Evolutionary conservation across 805 yeast species (phyloP).

Genomic region (Tetrapisispora iriomotensis): DNA sequence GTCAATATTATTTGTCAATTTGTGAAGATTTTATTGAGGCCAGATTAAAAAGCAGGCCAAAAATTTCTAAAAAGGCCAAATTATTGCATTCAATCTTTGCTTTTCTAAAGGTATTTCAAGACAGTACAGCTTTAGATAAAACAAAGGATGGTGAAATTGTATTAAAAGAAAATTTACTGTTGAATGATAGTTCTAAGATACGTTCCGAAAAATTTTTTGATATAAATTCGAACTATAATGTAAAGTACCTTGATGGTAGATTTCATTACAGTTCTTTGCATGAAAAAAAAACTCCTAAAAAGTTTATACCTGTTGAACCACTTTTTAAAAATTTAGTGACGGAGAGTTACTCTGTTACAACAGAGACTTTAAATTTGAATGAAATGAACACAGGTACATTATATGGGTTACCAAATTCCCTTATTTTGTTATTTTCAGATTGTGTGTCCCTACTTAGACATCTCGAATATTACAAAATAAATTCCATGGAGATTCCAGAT

Average conservation of each 20-base stretch:
- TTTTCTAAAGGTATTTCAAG: slow-evolving; percentile 65
- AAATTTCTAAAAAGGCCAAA: slow-evolving; percentile 64
- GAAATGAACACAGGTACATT: slow-evolving; percentile 67
- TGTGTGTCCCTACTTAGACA: slow-evolving; percentile 58
- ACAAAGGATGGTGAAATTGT: slow-evolving; percentile 10
- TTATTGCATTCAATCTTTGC: slow-evolving; percentile 71
- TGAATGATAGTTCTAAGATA: background rate
- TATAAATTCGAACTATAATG: background rate
- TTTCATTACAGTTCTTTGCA: background rate
- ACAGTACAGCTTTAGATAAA: slow-evolving; percentile 43
- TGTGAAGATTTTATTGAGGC: slow-evolving; percentile 67
- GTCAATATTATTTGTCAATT: slow-evolving; percentile 62
- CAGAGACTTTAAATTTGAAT: slow-evolving; percentile 19
- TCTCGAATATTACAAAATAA: slow-evolving; percentile 38
- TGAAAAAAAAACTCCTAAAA: background rate
- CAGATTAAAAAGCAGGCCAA: slow-evolving; percentile 56
- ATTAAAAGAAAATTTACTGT: background rate
- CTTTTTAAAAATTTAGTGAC: slow-evolving; percentile 36
- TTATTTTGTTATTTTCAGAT: slow-evolving; percentile 62
- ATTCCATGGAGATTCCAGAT: slow-evolving; percentile 17
- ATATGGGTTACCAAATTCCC: slow-evolving; percentile 76
- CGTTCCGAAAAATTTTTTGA: background rate
- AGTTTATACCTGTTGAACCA: slow-evolving; percentile 18
- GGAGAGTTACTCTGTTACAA: slow-evolving; percentile 24
- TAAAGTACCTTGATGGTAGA: background rate